Evolutionary conservation across 2,329 filamentous ascomycete genomes (phyloP), one percentile per base, ranked within the genome.

Genomic region (Arthrobotrys pseudoclavata): DNA sequence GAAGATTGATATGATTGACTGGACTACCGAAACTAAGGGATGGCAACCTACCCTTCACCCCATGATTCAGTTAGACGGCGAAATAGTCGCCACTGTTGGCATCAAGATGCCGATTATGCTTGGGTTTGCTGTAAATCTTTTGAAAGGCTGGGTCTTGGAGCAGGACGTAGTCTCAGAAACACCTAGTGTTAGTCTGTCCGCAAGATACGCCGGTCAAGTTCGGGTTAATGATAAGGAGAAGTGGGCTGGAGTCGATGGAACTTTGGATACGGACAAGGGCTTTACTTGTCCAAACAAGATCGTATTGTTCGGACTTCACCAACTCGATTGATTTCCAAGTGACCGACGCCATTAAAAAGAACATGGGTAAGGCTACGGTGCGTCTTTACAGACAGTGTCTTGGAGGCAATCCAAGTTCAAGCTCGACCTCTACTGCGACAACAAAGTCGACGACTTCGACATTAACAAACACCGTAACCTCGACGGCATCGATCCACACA

Each of bases 321-420:
- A 70, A 76, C 18, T 42, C 50, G 4, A 70, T 76, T 40, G 72
- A 76, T 15, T 47, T 76, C 22, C 20, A 60, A 7, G 66, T 76
- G 4, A 24, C 64, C 4, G 66, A 76, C 22, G 22, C 70, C 4
- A 64, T 69, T 29, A 69, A 60, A 48, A 76, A 76, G 67, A 66
- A 60, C 18, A 18, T 76, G 42, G 72, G 72, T 9, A 70, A 70
- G 61, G 72, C 72, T 1, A 66, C 29, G 12, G 72, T 76, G 3
- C 72, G 66, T 10, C 60, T 76, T 34, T 76, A 66, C 66, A 61
- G 69, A 31, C 22, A 69, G 20, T 76, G 72, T 40, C 24, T 76
- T 40, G 66, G 50, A 60, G 62, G 61, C 18, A 64, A 52, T 24
- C 13, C 9, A 22, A 24, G 31, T 31, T 13, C 42, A 20, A 50